These are phyloP conservation scores for Halophytophthora batemanensis DNA, from an alignment of 352 stramenopile genomes.

Conservation along the genomic window DNA sequence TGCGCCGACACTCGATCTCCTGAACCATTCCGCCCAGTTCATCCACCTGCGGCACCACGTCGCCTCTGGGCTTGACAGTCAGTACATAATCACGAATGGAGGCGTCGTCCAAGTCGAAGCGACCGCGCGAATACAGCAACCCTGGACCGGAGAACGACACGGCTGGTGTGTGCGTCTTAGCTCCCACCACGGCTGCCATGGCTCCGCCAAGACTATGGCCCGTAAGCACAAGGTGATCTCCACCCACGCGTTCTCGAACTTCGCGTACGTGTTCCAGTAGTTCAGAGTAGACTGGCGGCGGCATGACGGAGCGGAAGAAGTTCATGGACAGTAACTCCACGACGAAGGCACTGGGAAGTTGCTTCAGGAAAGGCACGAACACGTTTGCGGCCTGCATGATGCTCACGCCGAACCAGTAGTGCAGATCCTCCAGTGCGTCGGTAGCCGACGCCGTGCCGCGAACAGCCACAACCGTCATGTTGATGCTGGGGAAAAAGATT, in stretches of 20 bases:
- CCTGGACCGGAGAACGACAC: slow-evolving; percentile 83
- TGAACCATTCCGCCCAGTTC: slow-evolving; percentile 84
- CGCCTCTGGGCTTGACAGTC: slow-evolving; percentile 75
- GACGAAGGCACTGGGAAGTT: slow-evolving; percentile 72
- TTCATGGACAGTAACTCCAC: slow-evolving; percentile 84
- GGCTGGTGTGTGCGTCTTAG: slow-evolving; percentile 73
- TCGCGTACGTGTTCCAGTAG: slow-evolving; percentile 59
- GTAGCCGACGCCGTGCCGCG: slow-evolving; percentile 78
- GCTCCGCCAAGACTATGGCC: slow-evolving; percentile 81
- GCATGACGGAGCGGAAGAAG: slow-evolving; percentile 65
- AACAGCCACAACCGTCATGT: slow-evolving; percentile 84
- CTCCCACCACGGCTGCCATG: slow-evolving; percentile 84
- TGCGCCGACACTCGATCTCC: slow-evolving; percentile 79
- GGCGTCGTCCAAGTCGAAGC: slow-evolving; percentile 66
- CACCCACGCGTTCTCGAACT: slow-evolving; percentile 62
- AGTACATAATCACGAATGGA: slow-evolving; percentile 84
- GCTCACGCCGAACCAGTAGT: slow-evolving; percentile 86
- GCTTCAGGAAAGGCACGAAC: slow-evolving; percentile 85
- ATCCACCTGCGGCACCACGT: slow-evolving; percentile 83
- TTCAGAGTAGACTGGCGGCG: slow-evolving; percentile 72
- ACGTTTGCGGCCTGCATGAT: slow-evolving; percentile 87
- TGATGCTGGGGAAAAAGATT: slow-evolving; percentile 77
- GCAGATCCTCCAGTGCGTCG: slow-evolving; percentile 82
- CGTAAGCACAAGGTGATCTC: slow-evolving; percentile 71
- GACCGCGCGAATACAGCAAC: slow-evolving; percentile 73